These are phyloP conservation scores for Niebla homalea DNA, from an alignment of 495 filamentous ascomycete genomes.

Conservation along the genomic window DNA sequence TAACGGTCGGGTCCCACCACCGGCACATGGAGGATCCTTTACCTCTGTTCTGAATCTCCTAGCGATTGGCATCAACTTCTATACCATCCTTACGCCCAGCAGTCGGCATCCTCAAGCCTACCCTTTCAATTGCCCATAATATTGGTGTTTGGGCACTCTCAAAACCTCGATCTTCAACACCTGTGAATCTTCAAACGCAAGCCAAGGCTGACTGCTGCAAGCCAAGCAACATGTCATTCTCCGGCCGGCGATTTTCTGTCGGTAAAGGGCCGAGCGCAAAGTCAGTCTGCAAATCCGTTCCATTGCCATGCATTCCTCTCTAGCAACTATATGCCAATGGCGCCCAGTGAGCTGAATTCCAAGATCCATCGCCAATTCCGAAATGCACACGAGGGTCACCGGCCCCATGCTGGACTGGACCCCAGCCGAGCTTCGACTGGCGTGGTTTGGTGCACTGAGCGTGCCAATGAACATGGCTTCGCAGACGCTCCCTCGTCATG, in stretches of 20 bases:
- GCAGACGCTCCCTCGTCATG: conserved; percentile 66
- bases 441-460: conserved; percentile 79
- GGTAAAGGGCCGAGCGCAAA: conserved; percentile 13
- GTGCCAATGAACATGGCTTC: conserved; percentile 67
- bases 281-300: not conserved
- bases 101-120: too few relatives aligned
- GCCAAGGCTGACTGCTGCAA: not conserved
- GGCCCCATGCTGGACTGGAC: conserved; percentile 79
- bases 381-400: conserved; percentile 73
- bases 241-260: conserved; percentile 26
- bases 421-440: conserved; percentile 69
- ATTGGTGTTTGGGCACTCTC: too few relatives aligned
- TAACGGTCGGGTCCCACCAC: too few relatives aligned
- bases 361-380: conserved; percentile 79
- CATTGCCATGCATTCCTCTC: too few relatives aligned
- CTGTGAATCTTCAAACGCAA: too few relatives aligned
- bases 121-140: too few relatives aligned
- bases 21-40: too few relatives aligned
- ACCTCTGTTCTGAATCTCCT: too few relatives aligned
- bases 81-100: too few relatives aligned
- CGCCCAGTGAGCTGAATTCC: conserved; percentile 47
- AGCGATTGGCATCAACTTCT: too few relatives aligned
- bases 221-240: conserved; percentile 32
- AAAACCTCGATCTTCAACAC: too few relatives aligned
- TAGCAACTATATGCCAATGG: not conserved